Conservation (phyloP, 2,329 filamentous ascomycete species). For the Talaromyces verruculosus region DNA sequence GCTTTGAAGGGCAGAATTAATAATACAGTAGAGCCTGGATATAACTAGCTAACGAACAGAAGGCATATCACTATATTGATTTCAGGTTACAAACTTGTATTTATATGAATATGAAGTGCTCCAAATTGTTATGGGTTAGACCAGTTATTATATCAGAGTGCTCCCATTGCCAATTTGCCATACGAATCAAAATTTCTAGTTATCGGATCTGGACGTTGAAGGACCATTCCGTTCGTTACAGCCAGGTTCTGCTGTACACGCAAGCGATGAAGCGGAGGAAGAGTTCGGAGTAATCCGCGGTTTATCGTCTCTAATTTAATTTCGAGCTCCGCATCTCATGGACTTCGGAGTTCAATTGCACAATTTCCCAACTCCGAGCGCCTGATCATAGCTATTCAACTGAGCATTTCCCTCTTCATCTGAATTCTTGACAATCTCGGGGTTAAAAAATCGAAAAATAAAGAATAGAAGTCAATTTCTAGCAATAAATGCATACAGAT, state of each 20-base stretch:
- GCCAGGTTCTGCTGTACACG: too few species aligned
- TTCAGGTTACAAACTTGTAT: too few species aligned
- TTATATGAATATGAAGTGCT: neutral
- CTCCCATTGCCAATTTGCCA: too few species aligned
- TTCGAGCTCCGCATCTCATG: neutral
- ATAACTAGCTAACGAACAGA: too few species aligned
- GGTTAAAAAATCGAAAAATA: neutral
- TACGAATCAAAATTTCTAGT: too few species aligned
- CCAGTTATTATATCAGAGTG: too few species aligned
- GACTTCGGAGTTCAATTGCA: neutral
- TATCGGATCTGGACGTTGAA: too few species aligned
- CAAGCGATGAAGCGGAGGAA: neutral
- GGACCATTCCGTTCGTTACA: too few species aligned
- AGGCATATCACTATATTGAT: too few species aligned
- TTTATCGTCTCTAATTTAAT: neutral
- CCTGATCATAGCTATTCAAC: neutral
- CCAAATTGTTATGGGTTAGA: too few species aligned
- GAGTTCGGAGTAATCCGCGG: neutral
- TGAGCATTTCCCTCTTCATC: neutral
- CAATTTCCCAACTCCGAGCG: neutral
- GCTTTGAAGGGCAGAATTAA: neutral
- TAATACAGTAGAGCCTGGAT: too few species aligned
- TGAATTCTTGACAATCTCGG: neutral
- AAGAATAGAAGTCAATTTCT: neutral
- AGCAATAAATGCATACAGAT: neutral